These are phyloP conservation scores for Leccinum boreale DNA, from an alignment of 768 basidiomycete genomes.

Conservation along the genomic window DNA sequence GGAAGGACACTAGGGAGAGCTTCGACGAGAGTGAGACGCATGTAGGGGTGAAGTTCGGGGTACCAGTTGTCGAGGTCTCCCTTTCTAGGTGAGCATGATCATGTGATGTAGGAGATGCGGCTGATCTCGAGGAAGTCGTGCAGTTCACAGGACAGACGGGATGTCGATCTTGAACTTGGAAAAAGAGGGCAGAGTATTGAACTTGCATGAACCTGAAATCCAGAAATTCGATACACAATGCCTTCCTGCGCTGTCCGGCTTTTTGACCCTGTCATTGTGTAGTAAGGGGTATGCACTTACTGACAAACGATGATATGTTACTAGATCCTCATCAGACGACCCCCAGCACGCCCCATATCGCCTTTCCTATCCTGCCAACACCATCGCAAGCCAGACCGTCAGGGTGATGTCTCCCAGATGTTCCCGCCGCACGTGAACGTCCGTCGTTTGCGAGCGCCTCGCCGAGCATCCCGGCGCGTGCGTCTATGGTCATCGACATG, in stretches of 20 bases:
- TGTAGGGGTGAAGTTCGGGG: too few relatives aligned
- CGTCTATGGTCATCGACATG: constrained; percentile 31
- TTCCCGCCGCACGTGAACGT: constrained; percentile 34
- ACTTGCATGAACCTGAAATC: too few relatives aligned
- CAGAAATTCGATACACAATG: too few relatives aligned
- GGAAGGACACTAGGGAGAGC: constrained; percentile 45
- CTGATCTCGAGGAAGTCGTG: constrained; percentile 69
- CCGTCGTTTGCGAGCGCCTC: constrained; percentile 34
- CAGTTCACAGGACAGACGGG: constrained; percentile 44
- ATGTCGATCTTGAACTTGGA: too few relatives aligned
- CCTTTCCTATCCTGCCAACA: constrained; percentile 36
- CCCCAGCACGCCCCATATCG: background rate
- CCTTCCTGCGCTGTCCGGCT: background rate
- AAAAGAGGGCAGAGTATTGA: too few relatives aligned
- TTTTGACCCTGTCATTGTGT: too few relatives aligned
- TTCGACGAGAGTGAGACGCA: too few relatives aligned
- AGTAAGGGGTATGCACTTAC: too few relatives aligned
- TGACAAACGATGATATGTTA: too few relatives aligned
- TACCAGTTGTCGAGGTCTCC: too few relatives aligned
- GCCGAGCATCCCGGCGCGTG: constrained; percentile 52
- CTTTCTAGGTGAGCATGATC: background rate
- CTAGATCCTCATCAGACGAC: constrained; percentile 1
- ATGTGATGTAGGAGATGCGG: background rate
- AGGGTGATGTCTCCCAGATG: constrained; percentile 22
- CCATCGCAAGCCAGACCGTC: constrained; percentile 43